phyloP scores from a whole-genome alignment of 2,329 filamentous ascomycete genomes.

The Phoma herbarum region DNA sequence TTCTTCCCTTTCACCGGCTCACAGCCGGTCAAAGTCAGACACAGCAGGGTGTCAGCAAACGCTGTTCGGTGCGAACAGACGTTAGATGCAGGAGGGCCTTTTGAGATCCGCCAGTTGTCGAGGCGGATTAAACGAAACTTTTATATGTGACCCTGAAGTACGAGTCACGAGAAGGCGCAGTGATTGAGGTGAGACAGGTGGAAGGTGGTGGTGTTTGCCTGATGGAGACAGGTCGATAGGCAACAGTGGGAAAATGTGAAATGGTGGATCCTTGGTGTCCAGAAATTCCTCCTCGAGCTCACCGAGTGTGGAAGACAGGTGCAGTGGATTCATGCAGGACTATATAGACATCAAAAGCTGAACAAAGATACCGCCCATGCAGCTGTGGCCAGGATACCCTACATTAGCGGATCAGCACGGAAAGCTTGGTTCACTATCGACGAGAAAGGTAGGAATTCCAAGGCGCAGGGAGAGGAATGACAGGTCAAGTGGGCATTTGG shows the following conservation, averaged over 20 bases:
- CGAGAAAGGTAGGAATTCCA: constrained; percentile 41
- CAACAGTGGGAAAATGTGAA: constrained; percentile 21
- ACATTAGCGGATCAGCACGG: constrained; percentile 47
- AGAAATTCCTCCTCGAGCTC: constrained; percentile 34
- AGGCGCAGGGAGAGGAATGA: constrained; percentile 38
- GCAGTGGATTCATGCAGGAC: constrained; percentile 14
- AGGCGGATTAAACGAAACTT: constrained; percentile 27
- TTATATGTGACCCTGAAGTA: constrained; percentile 46
- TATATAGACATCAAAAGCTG: constrained; percentile 22
- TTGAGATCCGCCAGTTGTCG: constrained; percentile 32
- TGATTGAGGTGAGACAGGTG: constrained; percentile 41
- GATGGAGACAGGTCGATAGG: constrained; percentile 24
- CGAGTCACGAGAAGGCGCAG: constrained; percentile 46
- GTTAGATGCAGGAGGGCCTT: constrained; percentile 28
- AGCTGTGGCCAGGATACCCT: constrained; percentile 40
- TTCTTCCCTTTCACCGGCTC: constrained; percentile 38
- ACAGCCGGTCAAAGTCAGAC: constrained; percentile 42
- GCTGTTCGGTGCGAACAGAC: constrained; percentile 26
- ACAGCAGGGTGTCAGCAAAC: constrained; percentile 30
- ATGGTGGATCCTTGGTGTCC: constrained; percentile 23
- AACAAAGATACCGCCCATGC: constrained; percentile 34
- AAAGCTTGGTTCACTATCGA: constrained; percentile 49
- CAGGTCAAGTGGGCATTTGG: constrained; percentile 43
- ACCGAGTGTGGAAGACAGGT: constrained; percentile 21
- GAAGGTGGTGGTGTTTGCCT: constrained; percentile 42